A percentile compares a stretch with the other conserved stretches of the same genome.
phyloP scores from a whole-genome alignment of 2,329 filamentous ascomycete genomes.

The Botrytis aclada region DNA sequence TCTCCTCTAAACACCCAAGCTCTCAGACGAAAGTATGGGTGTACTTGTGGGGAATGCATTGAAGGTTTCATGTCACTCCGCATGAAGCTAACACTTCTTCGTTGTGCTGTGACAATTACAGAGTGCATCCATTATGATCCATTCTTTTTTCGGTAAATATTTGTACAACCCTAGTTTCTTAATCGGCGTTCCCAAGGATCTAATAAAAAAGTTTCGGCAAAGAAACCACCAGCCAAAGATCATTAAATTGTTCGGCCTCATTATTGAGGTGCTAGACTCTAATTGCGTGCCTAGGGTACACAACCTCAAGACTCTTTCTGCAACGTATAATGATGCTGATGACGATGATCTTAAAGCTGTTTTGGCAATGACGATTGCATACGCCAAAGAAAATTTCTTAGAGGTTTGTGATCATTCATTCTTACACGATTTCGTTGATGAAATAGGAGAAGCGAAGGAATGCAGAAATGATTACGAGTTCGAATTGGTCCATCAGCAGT shows the following conservation, averaged over 20 bases:
- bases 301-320: background rate
- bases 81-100: constrained; percentile 36
- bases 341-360: background rate
- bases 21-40: constrained; percentile 38
- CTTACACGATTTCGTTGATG: background rate
- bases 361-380: background rate
- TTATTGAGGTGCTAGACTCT: background rate
- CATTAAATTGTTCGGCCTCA: background rate
- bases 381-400: background rate
- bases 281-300: background rate
- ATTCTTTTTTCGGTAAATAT: background rate
- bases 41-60: constrained; percentile 41
- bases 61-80: constrained; percentile 41
- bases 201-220: background rate
- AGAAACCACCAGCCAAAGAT: background rate
- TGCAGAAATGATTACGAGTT: background rate
- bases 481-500: background rate
- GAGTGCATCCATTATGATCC: background rate
- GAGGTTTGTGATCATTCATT: background rate
- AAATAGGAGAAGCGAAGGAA: background rate
- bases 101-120: background rate
- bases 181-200: background rate
- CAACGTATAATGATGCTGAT: background rate
- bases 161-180: background rate
- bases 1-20: background rate